phyloP scores from a whole-genome alignment of 2,329 filamentous ascomycete genomes.

The Chaetomium globosum region DNA sequence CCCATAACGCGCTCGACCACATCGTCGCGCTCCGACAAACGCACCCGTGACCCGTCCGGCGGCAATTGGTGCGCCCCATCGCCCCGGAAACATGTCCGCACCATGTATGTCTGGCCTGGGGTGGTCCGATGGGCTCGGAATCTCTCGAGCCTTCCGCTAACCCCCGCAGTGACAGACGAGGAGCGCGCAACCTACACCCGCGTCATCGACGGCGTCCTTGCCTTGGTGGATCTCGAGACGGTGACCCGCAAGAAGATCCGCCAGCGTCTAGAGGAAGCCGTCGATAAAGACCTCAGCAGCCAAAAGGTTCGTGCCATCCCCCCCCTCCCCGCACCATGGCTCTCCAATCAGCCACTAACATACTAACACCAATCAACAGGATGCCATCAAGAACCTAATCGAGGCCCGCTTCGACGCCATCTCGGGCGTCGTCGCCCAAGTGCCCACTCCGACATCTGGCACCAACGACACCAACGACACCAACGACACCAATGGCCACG shows the following conservation, averaged over 20 bases:
- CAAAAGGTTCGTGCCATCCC: conserved; percentile 55
- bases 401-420: conserved; percentile 74
- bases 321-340: no score
- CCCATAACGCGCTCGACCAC: conserved; percentile 21
- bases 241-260: conserved; percentile 66
- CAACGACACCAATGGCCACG: conserved; percentile 42
- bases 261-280: conserved; percentile 56
- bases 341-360: conserved; percentile 6
- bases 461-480: conserved; percentile 41
- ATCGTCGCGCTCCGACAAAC: conserved; percentile 23
- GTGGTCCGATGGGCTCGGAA: neutral
- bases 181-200: conserved; percentile 57
- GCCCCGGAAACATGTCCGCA: conserved; percentile 33
- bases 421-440: conserved; percentile 53
- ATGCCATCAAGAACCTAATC: conserved; percentile 71
- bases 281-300: conserved; percentile 60
- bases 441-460: conserved; percentile 48
- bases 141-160: conserved; percentile 22
- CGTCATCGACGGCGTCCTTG: conserved; percentile 63
- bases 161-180: conserved; percentile 50
- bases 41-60: conserved; percentile 4
- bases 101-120: conserved; percentile 29
- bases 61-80: conserved; percentile 33
- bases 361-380: conserved; percentile 46
- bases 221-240: conserved; percentile 61